phyloP scores from a whole-genome alignment of 345 rosid genomes.

The Adansonia digitata region DNA sequence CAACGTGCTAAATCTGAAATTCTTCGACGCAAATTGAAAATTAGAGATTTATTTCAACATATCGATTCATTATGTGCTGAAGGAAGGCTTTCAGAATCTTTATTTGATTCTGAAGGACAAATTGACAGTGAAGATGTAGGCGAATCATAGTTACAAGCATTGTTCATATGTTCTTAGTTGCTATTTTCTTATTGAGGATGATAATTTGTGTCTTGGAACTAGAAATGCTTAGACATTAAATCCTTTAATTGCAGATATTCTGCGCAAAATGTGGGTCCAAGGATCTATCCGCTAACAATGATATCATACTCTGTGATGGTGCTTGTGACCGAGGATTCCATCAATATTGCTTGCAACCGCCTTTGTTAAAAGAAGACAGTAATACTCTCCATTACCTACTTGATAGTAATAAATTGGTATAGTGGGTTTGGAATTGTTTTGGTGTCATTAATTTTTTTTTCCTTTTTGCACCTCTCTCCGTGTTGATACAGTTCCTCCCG shows the following conservation, averaged over 20 bases:
- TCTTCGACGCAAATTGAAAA: slow-evolving; percentile 60
- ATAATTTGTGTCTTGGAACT: slow-evolving; percentile 1
- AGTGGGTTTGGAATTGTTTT: slow-evolving; percentile 10
- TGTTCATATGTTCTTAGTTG: slow-evolving; percentile 1
- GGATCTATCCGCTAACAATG: slow-evolving; percentile 68
- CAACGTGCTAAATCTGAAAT: slow-evolving; percentile 87
- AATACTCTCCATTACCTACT: slow-evolving; percentile 32
- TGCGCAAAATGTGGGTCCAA: slow-evolving; percentile 93
- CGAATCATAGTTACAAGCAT: slow-evolving; percentile 15
- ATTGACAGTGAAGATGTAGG: slow-evolving; percentile 97
- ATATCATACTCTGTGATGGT: slow-evolving; percentile 96
- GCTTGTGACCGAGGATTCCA: slow-evolving; percentile 94
- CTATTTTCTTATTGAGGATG: not conserved
- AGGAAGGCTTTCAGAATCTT: slow-evolving; percentile 73
- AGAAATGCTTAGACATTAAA: slow-evolving; percentile 23
- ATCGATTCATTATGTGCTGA: slow-evolving; percentile 68
- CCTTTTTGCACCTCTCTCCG: slow-evolving; percentile 12
- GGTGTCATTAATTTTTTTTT: slow-evolving; percentile 5
- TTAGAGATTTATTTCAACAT: slow-evolving; percentile 79
- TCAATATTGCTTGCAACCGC: slow-evolving; percentile 83
- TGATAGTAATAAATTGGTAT: slow-evolving; percentile 17
- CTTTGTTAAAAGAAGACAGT: slow-evolving; percentile 84
- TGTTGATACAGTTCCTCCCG: slow-evolving; percentile 75
- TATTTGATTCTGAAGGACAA: slow-evolving; percentile 90
- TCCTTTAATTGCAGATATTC: slow-evolving; percentile 64